Base-by-base conservation (phyloP, 106 monocot species). In the Dioscorea alata region DNA sequence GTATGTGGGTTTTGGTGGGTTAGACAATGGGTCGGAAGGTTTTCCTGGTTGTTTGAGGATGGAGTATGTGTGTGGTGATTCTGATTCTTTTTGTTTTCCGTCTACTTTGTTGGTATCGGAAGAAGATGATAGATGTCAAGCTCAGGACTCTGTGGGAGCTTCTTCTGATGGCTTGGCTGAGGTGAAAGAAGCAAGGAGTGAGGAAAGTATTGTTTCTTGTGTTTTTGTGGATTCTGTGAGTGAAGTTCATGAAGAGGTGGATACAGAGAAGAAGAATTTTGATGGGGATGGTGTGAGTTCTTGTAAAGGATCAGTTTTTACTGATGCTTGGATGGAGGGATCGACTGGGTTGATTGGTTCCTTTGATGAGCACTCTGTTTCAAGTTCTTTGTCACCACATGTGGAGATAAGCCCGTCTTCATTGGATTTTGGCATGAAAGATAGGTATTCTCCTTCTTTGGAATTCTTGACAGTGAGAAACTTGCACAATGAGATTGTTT, bases 401-500 rank as follows among this genome's bases (percentile, higher is more conserved):
- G 71, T 94, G 57, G 78, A 79, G 28, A 79, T 94, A 35, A 76
- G 61, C 35, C 94, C 94, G 23, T 67, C 82, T 52, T 14, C 73
- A 20, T 61, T 94, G 67, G 90, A 94, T 63, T 94, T 90, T 90
- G 94, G 80, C 0, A 63, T 33, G 0, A 80, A 32, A 17, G 61
- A 61, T 51, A 62, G 90, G 57, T 88, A 82, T 69, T 70, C 73
- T 6, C 84, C 87, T 69, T 83, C 90, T 17, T 53, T 78, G 50
- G 63, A 66, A 54, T 73, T 67, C 51, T 42, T 94, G 48, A 79
- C 74, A 31, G 64, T 88, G 58, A 66, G 25, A 23, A 85, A 83
- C 56, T 52, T 13, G 42, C 51, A 84, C 49, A 84, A 80, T 65
- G 82, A 80, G 23, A 82, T 69, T 18, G 70, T 66, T 32, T 69